Evolutionary conservation across 169 alveolate species (phyloP).

Genomic region (Plasmodium gonderi): DNA sequence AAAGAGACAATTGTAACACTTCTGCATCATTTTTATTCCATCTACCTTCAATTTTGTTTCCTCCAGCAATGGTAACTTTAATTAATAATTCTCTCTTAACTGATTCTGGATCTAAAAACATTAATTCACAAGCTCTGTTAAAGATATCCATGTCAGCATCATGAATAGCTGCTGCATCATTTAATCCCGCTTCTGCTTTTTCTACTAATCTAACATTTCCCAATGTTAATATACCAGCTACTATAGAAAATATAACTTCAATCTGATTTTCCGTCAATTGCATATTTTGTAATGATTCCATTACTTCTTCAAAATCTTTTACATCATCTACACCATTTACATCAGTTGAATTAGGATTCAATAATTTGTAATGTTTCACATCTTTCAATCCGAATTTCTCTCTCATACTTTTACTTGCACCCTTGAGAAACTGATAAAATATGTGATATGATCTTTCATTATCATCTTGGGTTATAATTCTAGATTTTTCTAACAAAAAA

Average conservation of each 20-base stretch:
- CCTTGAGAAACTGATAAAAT: slow-evolving; percentile 94
- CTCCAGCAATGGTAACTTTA: slow-evolving; percentile 89
- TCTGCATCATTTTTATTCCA: slow-evolving; percentile 89
- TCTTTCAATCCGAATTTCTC: slow-evolving; percentile 82
- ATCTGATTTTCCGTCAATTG: slow-evolving; percentile 90
- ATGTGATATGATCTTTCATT: slow-evolving; percentile 97
- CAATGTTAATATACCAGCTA: slow-evolving; percentile 93
- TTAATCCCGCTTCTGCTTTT: slow-evolving; percentile 89
- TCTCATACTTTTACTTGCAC: slow-evolving; percentile 89
- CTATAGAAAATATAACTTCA: slow-evolving; percentile 88
- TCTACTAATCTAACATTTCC: slow-evolving; percentile 96
- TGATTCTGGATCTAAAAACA: slow-evolving; percentile 84
- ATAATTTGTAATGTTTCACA: slow-evolving; percentile 82
- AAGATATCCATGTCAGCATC: slow-evolving; percentile 79
- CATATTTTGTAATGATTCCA: slow-evolving; percentile 92
- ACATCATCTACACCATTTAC: slow-evolving; percentile 95
- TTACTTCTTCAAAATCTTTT: slow-evolving; percentile 92
- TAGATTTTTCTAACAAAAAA: slow-evolving; percentile 96
- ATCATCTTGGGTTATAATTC: slow-evolving; percentile 94
- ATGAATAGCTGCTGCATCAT: slow-evolving; percentile 88
- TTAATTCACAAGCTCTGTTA: slow-evolving; percentile 87
- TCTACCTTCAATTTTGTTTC: slow-evolving; percentile 88
- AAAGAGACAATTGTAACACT: slow-evolving; percentile 89
- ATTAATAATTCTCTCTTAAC: slow-evolving; percentile 85
- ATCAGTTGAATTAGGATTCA: slow-evolving; percentile 91